Conservation (phyloP, 1,284 basidiomycete species). For the Coriolopsis trogii region DNA sequence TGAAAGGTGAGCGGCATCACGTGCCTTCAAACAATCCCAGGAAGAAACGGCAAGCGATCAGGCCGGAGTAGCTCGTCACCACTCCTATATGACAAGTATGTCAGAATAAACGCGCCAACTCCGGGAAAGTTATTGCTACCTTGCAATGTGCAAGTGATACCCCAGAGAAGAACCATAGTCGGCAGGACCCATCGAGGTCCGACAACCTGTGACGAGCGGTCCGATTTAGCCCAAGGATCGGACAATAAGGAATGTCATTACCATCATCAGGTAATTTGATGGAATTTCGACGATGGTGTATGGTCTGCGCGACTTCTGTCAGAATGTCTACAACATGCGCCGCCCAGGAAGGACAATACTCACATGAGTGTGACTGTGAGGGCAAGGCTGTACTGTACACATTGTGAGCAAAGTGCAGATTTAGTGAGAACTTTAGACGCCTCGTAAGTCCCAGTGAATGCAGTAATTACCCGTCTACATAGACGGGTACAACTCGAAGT, state of each 20-base stretch:
- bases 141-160: constrained; percentile 56
- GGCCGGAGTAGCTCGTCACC: constrained; percentile 52
- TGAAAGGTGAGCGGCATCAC: not conserved
- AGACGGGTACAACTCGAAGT: too few species aligned
- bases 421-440: too few species aligned
- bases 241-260: constrained; percentile 24
- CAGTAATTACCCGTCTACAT: too few species aligned
- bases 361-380: constrained; percentile 57
- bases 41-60: constrained; percentile 65
- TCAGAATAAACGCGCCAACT: not conserved
- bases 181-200: constrained; percentile 62
- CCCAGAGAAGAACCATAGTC: constrained; percentile 59
- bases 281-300: constrained; percentile 67
- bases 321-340: not conserved
- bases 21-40: constrained; percentile 64
- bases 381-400: constrained; percentile 47
- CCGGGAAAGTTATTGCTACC: constrained; percentile 33
- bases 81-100: constrained; percentile 41
- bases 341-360: constrained; percentile 13
- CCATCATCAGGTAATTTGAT: constrained; percentile 61
- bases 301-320: constrained; percentile 40
- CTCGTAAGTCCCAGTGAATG: too few species aligned
- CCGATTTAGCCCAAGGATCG: not conserved
- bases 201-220: constrained; percentile 41
- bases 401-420: not conserved